Evolutionary conservation across 2,329 filamentous ascomycete genomes (phyloP), one percentile per base, ranked within the genome.

Genomic region (Passalora sequoiae): DNA sequence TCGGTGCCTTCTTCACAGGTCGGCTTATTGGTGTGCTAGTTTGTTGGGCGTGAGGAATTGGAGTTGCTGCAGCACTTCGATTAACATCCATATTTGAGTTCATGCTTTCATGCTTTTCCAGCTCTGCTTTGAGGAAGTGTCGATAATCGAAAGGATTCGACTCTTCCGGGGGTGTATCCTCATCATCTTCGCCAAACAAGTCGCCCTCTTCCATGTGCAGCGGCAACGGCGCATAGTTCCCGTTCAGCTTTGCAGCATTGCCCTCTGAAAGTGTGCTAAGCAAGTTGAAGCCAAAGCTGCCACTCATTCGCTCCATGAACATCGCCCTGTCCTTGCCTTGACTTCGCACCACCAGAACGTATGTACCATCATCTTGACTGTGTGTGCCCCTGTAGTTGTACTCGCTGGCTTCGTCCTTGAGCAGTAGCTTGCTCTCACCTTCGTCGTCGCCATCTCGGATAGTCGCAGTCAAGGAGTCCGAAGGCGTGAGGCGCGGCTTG

Each of bases 231-330:
- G 80, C 73, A 60, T 86, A 81, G 58, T 83, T 75, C 38, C 79
- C 75, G 36, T 78, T 74, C 29, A 94, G 71, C 57, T 75, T 78
- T 21, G 77, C 76, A 40, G 74, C 66, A 53, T 86, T 78, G 41
- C 73, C 69, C 57, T 83, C 82, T 52, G 74, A 77, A 2, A 84
- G 86, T 10, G 80, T 80, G 43, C 76, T 79, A 40, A 78, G 80
- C 41, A 95, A 69, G 64, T 95, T 96, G 83, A 95, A 89, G 59
- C 87, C 83, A 66, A 94, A 84, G 28, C 82, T 81, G n/a, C 82
- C 84, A 60, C 87, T 80, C 42, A 96, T 72, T 39, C 80, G 81
- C 68, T 96, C 88, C 42, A 96, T 75, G 28, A 57, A 44, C 37
- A 54, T 48, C 35, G 59, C 57, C 21, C 42, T 52, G 12, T 54